Conservation (phyloP, 2,329 filamentous ascomycete genomes). For the Xylaria sp. region DNA sequence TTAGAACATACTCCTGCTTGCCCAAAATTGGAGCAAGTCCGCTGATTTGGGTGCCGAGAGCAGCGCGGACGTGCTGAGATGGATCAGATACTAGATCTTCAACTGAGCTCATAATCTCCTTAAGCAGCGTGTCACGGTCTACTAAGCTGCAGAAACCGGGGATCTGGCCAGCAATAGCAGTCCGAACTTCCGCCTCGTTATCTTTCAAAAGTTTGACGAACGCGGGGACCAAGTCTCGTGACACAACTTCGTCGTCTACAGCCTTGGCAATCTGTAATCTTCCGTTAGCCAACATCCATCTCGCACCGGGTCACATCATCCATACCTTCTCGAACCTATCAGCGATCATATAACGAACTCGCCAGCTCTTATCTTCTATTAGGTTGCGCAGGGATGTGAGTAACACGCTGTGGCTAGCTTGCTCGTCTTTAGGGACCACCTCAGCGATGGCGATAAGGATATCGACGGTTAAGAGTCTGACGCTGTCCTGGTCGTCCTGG, state of each 20-base stretch:
- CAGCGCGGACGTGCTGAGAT: constrained; percentile 95
- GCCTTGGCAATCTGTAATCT: constrained; percentile 87
- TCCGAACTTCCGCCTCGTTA: constrained; percentile 96
- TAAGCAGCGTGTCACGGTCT: constrained; percentile 86
- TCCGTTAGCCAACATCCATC: constrained; percentile 5
- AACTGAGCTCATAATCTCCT: constrained; percentile 95
- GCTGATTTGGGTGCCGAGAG: constrained; percentile 95
- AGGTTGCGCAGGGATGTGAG: constrained; percentile 89
- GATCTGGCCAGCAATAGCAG: constrained; percentile 96
- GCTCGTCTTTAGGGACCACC: constrained; percentile 97
- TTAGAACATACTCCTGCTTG: constrained; percentile 84
- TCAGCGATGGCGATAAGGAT: constrained; percentile 97
- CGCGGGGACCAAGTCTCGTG: constrained; percentile 91
- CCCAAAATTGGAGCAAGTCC: constrained; percentile 95
- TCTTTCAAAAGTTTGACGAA: constrained; percentile 99
- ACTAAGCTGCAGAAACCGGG: constrained; percentile 95
- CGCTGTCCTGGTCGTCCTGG: constrained; percentile 96
- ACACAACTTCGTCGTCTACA: constrained; percentile 96
- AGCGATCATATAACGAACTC: constrained; percentile 98
- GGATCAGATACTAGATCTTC: constrained; percentile 96
- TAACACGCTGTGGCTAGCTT: constrained; percentile 93
- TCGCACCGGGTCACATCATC: constrained; percentile 22
- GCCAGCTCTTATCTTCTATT: constrained; percentile 99
- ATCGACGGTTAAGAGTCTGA: constrained; percentile 94
- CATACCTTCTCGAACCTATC: constrained; percentile 97